Evolutionary conservation across 2,329 filamentous ascomycete species (phyloP), one percentile per base, ranked within the genome.

Genomic region (Claviceps cyperi): DNA sequence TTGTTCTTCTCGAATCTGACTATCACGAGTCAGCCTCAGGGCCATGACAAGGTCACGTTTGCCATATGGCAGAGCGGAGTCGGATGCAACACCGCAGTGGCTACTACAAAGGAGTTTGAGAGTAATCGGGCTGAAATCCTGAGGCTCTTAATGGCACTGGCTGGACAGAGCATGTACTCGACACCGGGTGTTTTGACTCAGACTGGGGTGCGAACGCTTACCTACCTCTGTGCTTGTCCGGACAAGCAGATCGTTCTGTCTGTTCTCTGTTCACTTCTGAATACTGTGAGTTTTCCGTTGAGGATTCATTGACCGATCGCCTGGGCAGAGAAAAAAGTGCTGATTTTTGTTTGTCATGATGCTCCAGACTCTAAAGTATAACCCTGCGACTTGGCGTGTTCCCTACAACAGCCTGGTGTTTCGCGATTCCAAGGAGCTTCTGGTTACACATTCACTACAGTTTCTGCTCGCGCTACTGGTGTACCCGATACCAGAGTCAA

Each of bases 21-120:
- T 0, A 76, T 96, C 15, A 86, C 91, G 9, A 78, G 75, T 51
- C 77, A 85, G 41, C 75, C 80, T 14, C 75, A 81, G 51, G 79
- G 80, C 49, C 88, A 84, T 61, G 77, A 78, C 54, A 94, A 92
- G 64, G 85, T 96, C 50, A 85, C 84, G 7, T 95, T 92, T 67
- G 84, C 88, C 49, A 97, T 98, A 63, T 98, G 92, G 92, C 89
- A 96, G 69, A 97, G 87, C 62, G 92, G 92, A 46, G 91, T 98
- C 32, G 92, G 92, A 14, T 97, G 91, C 71, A 94, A 95, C 65
- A 86, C 85, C 15, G 80, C 89, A 5, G 81, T 94, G 58, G 83
- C 83, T 9, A 91, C 89, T 3, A 96, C 83, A 48, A 94, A 88
- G 64, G 90, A 97, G 59, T 84, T 87, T 52, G 92, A 98, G 69